A percentile compares a stretch with the other conserved stretches of the same genome.
Evolutionary conservation across 306 rosid genomes (phyloP).

Genomic region (Vigna nakashimae): DNA sequence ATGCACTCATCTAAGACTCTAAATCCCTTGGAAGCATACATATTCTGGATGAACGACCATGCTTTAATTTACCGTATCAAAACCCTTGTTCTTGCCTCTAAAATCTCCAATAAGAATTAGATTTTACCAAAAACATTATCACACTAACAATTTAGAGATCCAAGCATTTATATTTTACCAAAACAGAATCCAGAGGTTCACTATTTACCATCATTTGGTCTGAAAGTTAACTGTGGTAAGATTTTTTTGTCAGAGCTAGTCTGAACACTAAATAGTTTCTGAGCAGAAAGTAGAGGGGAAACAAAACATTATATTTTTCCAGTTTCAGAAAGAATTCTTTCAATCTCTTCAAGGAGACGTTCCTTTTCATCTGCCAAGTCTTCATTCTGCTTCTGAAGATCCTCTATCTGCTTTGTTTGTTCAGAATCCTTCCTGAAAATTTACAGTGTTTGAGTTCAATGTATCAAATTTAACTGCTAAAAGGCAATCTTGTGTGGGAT

Average conservation of each 20-base stretch:
- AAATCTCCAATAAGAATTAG: constrained; percentile 38
- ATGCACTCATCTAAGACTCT: not conserved
- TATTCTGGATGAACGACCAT: not conserved
- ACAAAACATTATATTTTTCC: constrained; percentile 55
- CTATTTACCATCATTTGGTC: not conserved
- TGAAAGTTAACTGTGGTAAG: constrained; percentile 6
- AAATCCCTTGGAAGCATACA: no score
- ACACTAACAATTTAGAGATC: constrained; percentile 22
- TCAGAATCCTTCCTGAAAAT: constrained; percentile 95
- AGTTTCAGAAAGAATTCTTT: constrained; percentile 69
- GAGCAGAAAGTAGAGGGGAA: constrained; percentile 5
- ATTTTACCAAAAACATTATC: constrained; percentile 29
- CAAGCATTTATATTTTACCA: constrained; percentile 36
- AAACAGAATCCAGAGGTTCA: constrained; percentile 32
- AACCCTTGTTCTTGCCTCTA: constrained; percentile 4
- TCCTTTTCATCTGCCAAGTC: constrained; percentile 82
- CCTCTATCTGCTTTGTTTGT: constrained; percentile 96
- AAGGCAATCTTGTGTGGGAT: not conserved
- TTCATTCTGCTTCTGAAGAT: constrained; percentile 90
- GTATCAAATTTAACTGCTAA: not conserved
- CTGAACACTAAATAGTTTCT: constrained; percentile 27
- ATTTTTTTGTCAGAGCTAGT: constrained; percentile 7
- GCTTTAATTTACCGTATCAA: constrained; percentile 5
- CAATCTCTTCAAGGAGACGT: constrained; percentile 85
- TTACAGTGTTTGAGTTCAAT: not conserved